A percentile compares a stretch with the other conserved stretches of the same genome.
Conservation (phyloP, 768 basidiomycete genomes). For the Leccinum uliginosum region DNA sequence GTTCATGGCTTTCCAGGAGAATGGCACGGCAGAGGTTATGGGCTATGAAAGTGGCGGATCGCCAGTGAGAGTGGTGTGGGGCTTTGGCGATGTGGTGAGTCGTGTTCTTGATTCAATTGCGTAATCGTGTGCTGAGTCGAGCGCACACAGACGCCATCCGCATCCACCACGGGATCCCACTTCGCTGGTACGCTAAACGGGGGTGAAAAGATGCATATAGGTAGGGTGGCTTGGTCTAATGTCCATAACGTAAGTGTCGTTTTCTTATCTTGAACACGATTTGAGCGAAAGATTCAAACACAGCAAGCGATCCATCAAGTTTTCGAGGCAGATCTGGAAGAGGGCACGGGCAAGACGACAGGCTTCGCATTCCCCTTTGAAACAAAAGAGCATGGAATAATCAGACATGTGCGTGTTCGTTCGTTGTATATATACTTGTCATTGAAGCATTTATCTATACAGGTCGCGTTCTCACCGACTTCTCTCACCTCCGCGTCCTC, state of each 20-base stretch:
- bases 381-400: slow-evolving; percentile 58
- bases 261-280: background rate
- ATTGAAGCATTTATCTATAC: background rate
- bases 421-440: background rate
- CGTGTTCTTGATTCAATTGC: background rate
- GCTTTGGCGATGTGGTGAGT: slow-evolving; percentile 53
- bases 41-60: slow-evolving; percentile 38
- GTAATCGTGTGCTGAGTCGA: background rate
- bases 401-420: slow-evolving; percentile 50
- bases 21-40: slow-evolving; percentile 56
- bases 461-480: slow-evolving; percentile 51
- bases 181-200: slow-evolving; percentile 56
- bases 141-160: slow-evolving; percentile 36
- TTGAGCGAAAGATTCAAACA: background rate
- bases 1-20: slow-evolving; percentile 53
- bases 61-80: slow-evolving; percentile 42
- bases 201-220: slow-evolving; percentile 50
- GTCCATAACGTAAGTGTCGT: slow-evolving; percentile 41
- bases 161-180: slow-evolving; percentile 41
- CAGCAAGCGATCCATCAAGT: slow-evolving; percentile 56
- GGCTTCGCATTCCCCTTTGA: slow-evolving; percentile 64
- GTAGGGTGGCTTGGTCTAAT: slow-evolving; percentile 67
- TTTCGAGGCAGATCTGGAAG: slow-evolving; percentile 44
- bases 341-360: slow-evolving; percentile 43
- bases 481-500: slow-evolving; percentile 32